Evolutionary conservation across 164 flowering plant species (phyloP).

Genomic region (Tetrastigma voinierianum): DNA sequence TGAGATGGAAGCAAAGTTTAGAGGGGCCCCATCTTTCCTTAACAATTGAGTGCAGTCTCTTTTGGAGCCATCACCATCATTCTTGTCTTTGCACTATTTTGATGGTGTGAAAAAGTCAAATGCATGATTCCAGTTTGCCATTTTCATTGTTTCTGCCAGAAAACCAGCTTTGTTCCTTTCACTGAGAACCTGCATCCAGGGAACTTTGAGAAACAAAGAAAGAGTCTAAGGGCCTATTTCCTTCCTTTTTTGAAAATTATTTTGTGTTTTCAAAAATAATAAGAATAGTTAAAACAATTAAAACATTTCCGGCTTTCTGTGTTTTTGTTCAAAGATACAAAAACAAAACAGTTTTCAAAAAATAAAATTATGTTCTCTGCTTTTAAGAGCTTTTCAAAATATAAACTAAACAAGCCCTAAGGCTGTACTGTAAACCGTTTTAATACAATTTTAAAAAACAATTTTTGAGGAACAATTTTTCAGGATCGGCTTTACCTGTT

Average conservation of each 20-base stretch:
- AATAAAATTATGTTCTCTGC: too few relatives aligned
- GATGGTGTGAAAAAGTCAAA: slow-evolving; percentile 2
- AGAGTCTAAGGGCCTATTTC: background rate
- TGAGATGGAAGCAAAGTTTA: background rate
- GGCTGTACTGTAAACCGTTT: too few relatives aligned
- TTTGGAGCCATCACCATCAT: slow-evolving; percentile 9
- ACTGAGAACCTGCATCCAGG: background rate
- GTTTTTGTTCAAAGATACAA: too few relatives aligned
- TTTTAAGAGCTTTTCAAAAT: too few relatives aligned
- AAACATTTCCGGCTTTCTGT: too few relatives aligned
- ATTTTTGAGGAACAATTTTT: background rate
- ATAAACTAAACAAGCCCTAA: too few relatives aligned
- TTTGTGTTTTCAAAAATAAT: too few relatives aligned
- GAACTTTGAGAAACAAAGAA: background rate
- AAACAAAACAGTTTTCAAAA: too few relatives aligned
- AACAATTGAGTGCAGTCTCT: slow-evolving; percentile 9
- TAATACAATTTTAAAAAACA: background rate
- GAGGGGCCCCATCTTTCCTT: slow-evolving; percentile 9
- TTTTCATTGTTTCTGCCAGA: background rate
- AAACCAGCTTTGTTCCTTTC: background rate
- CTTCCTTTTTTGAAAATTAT: too few relatives aligned
- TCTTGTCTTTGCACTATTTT: slow-evolving; percentile 5
- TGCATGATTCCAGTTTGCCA: slow-evolving; percentile 3
- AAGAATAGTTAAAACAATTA: too few relatives aligned
- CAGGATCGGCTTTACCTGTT: too few relatives aligned